Evolutionary conservation across 768 basidiomycete genomes (phyloP), one percentile per base, ranked within the genome.

Genomic region (Amanita subjunquillea): DNA sequence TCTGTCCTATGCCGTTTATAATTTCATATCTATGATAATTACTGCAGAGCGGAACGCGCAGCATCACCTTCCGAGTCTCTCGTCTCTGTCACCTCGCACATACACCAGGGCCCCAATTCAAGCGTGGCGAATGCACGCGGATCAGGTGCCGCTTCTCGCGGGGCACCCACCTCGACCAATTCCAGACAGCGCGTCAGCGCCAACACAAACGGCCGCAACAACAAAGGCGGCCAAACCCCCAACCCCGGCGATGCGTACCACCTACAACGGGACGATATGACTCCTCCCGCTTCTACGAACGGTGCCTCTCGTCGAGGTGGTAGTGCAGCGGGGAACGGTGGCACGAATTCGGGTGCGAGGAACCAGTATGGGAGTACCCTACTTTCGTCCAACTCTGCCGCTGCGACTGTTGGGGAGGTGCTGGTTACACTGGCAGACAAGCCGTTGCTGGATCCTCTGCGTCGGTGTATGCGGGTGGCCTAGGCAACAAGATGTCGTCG

Each of bases 71-170:
- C 85, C 10, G 87, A 88, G 60, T 90, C 87, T 7, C 60, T 87
- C 34, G 70, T 83, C 40, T 89, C 87, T 1, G 76, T 81, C 62
- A 79, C 77, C n/a, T 84, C 83, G 27, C 84, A 87, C 58, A 65
- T 78, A 49, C 77, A 72, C 38, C 48, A 50, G n/a, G 48, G 22
- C 67, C 23, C 50, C 20, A 51, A 51, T n/a, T 40, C 42, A 0
- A 44, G 20, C 48, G 17, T 38, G 15, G 9, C 32, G 3, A 49
- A 37, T 20, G 2, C 44, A 38, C 48, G 48, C 9, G 48, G 48
- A n/a, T 50, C 48, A 23, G n/a, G n/a, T n/a, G 53, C 50, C 30
- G 57, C 30, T 38, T 61, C 34, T 34, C 34, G 58, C 52, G 59
- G 55, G 46, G 54, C 54, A n/a, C 53, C 34, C 10, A 44, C 55